Evolutionary conservation across 441 rosid genomes (phyloP), one percentile per base, ranked within the genome.

Genomic region (Pelargonium exstipulatum): DNA sequence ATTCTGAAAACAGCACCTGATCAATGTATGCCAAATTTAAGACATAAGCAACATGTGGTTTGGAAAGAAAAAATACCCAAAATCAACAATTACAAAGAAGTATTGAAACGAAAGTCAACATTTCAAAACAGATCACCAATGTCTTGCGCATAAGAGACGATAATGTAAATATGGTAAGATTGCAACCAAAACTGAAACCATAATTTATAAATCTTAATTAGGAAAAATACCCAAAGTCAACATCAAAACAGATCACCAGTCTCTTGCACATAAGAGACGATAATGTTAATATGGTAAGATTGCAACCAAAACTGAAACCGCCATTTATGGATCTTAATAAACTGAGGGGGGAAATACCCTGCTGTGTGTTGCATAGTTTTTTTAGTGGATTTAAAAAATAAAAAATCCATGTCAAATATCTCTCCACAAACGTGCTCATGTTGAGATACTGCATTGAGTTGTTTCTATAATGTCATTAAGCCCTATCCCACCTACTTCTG

Each of bases 1-100:
- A 74, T 62, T 88, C 88, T 62, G 80, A 69, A 77, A 86, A 88
- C 42, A 88, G 62, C 43, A 80, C 76, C 94, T 88, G 84, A 67
- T 60, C 51, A 69, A 73, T 51, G 70, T 48, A 67, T 45, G 63
- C 58, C 65, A 67, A 70, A 67, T 66, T 43, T 62, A 64, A 57
- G 65, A 8, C 43, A 51, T 14, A 43, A 62, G 62, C 5, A 46
- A 65, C 35, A 65, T 43, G 53, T 6, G 24, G 12, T 29, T 13
- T 9, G 10, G 12, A 64, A 37, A 20, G 1, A n/a, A 26, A 26
- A 26, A 26, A 26, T 26, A 26, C 29, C 29, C 29, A 2, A 26
- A 26, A 2, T 26, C 29, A 26, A 26, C 29, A 1, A 66, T 12
- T 24, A 69, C 6, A 57, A 57, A 22, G 62, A 57, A 57, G 9